Evolutionary conservation across 2,329 filamentous ascomycete species (phyloP).

Genomic region (Colletotrichum australisinense): DNA sequence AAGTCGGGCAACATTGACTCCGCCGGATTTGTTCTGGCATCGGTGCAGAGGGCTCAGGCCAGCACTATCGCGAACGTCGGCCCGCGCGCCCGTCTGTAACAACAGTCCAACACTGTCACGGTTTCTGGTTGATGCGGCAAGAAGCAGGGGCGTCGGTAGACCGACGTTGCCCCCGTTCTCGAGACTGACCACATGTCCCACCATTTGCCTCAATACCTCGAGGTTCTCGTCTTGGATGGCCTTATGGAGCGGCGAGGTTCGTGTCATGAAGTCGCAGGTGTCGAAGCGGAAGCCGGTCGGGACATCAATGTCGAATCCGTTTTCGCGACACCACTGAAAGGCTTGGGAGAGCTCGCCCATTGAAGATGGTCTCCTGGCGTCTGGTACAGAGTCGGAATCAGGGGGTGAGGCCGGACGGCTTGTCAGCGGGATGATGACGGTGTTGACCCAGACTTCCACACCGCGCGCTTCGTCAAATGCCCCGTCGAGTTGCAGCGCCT

Average conservation of each 20-base stretch:
- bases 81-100: conserved; percentile 39
- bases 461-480: conserved; percentile 42
- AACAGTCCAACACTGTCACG: conserved; percentile 42
- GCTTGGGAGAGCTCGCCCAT: conserved; percentile 34
- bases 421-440: not conserved
- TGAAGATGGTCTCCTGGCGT: conserved; percentile 8
- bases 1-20: conserved; percentile 40
- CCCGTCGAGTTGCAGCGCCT: conserved; percentile 38
- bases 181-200: conserved; percentile 38
- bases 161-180: conserved; percentile 38
- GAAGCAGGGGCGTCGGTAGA: conserved; percentile 42
- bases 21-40: conserved; percentile 41
- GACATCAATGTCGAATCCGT: conserved; percentile 41
- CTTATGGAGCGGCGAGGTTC: conserved; percentile 41
- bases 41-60: conserved; percentile 41
- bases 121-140: conserved; percentile 45
- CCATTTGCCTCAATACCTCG: conserved; percentile 42
- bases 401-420: conserved; percentile 16
- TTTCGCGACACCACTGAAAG: conserved; percentile 42
- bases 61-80: conserved; percentile 41
- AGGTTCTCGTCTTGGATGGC: conserved; percentile 40
- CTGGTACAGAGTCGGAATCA: not conserved
- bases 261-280: conserved; percentile 35
- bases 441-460: conserved; percentile 40
- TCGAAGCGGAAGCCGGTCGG: conserved; percentile 41